Percentiles rank a stretch among this genome's conserved stretches.
phyloP scores from a whole-genome alignment of 202 grass and related monocot species.

The Carex arenaria region DNA sequence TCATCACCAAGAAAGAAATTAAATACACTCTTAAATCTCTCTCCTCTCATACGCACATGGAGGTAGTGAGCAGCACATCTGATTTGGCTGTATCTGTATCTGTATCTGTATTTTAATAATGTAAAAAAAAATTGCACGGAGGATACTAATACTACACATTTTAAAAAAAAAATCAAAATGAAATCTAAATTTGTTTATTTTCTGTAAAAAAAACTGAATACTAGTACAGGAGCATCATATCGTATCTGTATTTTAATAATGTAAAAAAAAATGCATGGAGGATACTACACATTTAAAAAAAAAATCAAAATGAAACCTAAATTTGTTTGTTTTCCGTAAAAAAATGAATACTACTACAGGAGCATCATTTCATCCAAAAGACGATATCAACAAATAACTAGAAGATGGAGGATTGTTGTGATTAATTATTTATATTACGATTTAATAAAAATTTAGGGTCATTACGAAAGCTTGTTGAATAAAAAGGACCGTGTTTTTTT shows the following conservation, averaged over 20 bases:
- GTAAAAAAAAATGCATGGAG: background rate
- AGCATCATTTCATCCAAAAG: background rate
- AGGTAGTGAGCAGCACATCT: slow-evolving; percentile 19
- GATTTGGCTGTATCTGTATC: slow-evolving; percentile 33
- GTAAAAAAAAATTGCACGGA: background rate
- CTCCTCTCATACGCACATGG: slow-evolving; percentile 37
- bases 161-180: no score
- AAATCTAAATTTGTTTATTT: no score
- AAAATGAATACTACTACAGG: background rate
- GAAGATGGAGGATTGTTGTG: background rate
- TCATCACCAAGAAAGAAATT: slow-evolving; percentile 14
- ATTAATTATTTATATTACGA: background rate
- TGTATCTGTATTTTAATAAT: background rate
- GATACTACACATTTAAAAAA: background rate
- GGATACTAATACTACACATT: background rate
- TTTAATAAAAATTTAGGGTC: background rate
- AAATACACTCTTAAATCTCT: slow-evolving; percentile 14
- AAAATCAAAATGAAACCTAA: no score
- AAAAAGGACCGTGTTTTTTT: no score
- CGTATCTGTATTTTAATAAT: background rate
- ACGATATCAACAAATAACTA: background rate
- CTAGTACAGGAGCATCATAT: no score
- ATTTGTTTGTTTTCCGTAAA: background rate
- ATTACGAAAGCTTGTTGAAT: background rate
- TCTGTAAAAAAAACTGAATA: no score